These are phyloP conservation scores for Inosperma sp. DNA, from an alignment of 768 basidiomycete species.

Conservation along the genomic window DNA sequence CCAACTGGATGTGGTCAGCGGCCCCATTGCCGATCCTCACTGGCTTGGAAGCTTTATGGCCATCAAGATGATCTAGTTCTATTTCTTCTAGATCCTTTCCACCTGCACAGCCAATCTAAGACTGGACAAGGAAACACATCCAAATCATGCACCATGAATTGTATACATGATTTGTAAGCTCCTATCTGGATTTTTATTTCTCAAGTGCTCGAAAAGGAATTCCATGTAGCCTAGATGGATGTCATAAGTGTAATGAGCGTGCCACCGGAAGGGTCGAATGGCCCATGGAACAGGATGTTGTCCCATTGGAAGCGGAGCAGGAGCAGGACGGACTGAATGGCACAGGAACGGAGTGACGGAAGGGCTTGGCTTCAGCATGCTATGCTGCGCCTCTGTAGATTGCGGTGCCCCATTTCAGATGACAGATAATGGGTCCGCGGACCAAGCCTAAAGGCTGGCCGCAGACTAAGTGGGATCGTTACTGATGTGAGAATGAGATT, in stretches of 20 bases:
- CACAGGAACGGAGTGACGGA: too few species aligned
- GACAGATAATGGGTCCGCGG: too few species aligned
- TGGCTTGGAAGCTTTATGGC: slow-evolving; percentile 79
- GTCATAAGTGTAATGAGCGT: too few species aligned
- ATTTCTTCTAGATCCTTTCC: slow-evolving; percentile 79
- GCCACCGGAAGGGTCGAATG: too few species aligned
- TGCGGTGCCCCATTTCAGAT: too few species aligned
- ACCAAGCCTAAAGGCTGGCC: too few species aligned
- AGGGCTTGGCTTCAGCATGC: too few species aligned
- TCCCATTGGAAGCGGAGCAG: too few species aligned
- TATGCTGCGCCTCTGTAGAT: too few species aligned
- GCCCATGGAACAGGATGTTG: too few species aligned
- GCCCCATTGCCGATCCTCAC: slow-evolving; percentile 96
- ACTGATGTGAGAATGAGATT: background rate
- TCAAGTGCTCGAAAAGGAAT: slow-evolving; percentile 81
- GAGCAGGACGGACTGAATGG: too few species aligned
- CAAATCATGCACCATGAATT: slow-evolving; percentile 70
- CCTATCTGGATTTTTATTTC: slow-evolving; percentile 83
- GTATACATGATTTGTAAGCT: slow-evolving; percentile 97
- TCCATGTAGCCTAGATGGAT: slow-evolving; percentile 67
- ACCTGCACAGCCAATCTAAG: slow-evolving; percentile 32
- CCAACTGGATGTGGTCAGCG: slow-evolving; percentile 88
- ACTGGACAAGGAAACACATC: background rate
- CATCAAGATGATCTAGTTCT: slow-evolving; percentile 83
- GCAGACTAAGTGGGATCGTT: too few species aligned